Evolutionary conservation across 441 rosid genomes (phyloP).

Genomic region (Erodium trifolium): DNA sequence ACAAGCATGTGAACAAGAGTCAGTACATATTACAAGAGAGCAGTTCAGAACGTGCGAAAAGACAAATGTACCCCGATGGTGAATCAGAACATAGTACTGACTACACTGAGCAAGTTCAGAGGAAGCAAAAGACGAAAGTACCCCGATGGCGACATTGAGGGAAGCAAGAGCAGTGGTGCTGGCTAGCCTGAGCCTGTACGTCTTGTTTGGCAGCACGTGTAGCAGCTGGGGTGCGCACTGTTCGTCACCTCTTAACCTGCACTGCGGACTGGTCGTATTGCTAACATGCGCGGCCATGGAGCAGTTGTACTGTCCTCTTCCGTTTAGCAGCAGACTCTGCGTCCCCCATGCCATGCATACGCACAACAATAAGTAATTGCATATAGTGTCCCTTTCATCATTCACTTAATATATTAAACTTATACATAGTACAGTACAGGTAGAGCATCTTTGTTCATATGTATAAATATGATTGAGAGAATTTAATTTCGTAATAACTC

Average conservation of each 20-base stretch:
- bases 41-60: no score
- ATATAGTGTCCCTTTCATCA: no score
- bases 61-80: not conserved
- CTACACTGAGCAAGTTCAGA: no score
- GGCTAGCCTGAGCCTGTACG: constrained; percentile 60
- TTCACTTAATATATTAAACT: no score
- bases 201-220: constrained; percentile 43
- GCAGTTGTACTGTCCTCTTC: constrained; percentile 76
- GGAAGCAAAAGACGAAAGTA: constrained; percentile 13
- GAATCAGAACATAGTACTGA: not conserved
- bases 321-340: constrained; percentile 62
- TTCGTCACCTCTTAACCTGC: constrained; percentile 40
- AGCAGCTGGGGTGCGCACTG: constrained; percentile 55
- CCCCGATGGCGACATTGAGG: constrained; percentile 63
- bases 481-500: no score
- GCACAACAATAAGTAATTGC: no score
- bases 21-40: no score
- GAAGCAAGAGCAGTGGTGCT: constrained; percentile 66
- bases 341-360: not conserved
- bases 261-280: constrained; percentile 25
- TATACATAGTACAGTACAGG: no score
- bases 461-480: no score
- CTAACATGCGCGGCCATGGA: constrained; percentile 45
- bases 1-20: not conserved
- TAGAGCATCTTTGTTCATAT: no score